These are phyloP conservation scores for Trichoderma afroharzianum DNA, from an alignment of 2,329 filamentous ascomycete species.

Conservation along the genomic window DNA sequence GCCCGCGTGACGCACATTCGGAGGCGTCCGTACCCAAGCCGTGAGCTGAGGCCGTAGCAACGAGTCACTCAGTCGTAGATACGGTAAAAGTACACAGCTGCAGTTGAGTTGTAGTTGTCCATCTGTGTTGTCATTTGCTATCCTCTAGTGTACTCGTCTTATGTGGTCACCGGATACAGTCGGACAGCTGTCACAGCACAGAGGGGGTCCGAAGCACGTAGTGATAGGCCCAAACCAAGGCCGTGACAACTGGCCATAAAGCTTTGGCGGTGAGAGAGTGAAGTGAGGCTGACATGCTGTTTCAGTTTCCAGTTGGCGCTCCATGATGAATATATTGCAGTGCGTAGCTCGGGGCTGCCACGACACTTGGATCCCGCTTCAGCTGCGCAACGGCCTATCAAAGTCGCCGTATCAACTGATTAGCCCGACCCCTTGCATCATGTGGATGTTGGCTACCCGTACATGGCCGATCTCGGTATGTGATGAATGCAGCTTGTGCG, in stretches of 20 bases:
- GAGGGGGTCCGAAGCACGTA: background rate
- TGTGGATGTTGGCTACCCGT: background rate
- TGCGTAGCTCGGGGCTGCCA: background rate
- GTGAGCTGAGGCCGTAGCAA: background rate
- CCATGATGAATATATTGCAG: background rate
- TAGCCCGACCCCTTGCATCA: background rate
- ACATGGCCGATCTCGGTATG: background rate
- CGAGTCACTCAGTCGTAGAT: background rate
- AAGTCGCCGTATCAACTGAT: background rate
- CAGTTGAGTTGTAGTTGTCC: background rate
- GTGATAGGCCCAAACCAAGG: background rate
- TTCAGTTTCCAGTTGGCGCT: background rate
- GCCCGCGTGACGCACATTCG: slow-evolving; percentile 1
- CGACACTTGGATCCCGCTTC: background rate
- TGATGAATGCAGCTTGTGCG: background rate
- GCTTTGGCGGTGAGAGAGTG: background rate
- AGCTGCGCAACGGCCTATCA: background rate
- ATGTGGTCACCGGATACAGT: background rate
- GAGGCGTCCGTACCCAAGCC: background rate
- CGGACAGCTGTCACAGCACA: background rate
- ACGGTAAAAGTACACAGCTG: background rate
- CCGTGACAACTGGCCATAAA: background rate
- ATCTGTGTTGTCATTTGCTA: background rate
- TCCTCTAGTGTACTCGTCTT: background rate
- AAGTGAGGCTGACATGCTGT: background rate